Base-by-base conservation (phyloP, 495 filamentous ascomycete species). In the Coniosporium apollinis region DNA sequence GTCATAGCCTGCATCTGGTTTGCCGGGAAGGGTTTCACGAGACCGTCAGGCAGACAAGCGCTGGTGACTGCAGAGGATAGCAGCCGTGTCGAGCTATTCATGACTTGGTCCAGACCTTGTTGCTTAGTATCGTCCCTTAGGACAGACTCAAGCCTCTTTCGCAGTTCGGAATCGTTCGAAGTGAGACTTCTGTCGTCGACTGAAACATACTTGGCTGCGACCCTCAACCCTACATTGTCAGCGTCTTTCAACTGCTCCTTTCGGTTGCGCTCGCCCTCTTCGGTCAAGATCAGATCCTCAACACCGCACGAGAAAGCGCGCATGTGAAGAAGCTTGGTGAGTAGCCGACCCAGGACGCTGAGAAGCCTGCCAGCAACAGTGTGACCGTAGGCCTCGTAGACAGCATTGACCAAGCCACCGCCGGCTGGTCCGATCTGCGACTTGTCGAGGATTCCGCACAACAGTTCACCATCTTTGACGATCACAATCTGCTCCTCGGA, bases 1-100 rank as follows among this genome's bases (percentile, higher is more conserved):
- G 91, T 99, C 91, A 99, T 99, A 41, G 77, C 72, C 65, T 96
- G 91, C 84, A 99, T 96, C 54, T 96, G 91, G 45, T 99, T 99
- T 50, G 76, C 78, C 0, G 91, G 91, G 59, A 96, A 96, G 15
- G 73, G 72, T 57, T 99, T 99, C 38, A 74, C 72, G 22, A 99
- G 70, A 22, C 83, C 85, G 6, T 49, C 48, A 1, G 89, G 91
- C 26, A 96, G 65, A 59, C 84, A 94, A 9, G 66, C 64, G 19
- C 59, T 62, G 4, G 83, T 93, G 33, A 96, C 72, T 2, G 74
- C 72, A 0, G 78, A 77, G 3, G 89, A 93, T 5, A 97, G 65
- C 14, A 67, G 57, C 7, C 65, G 61, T 32, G 74, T 79, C 34
- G 65, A 60, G n/a, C 67, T 62, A 49, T 89, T 93, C 39, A 80